phyloP scores from a whole-genome alignment of 768 basidiomycete genomes.

The Rhodotorula babjevae region DNA sequence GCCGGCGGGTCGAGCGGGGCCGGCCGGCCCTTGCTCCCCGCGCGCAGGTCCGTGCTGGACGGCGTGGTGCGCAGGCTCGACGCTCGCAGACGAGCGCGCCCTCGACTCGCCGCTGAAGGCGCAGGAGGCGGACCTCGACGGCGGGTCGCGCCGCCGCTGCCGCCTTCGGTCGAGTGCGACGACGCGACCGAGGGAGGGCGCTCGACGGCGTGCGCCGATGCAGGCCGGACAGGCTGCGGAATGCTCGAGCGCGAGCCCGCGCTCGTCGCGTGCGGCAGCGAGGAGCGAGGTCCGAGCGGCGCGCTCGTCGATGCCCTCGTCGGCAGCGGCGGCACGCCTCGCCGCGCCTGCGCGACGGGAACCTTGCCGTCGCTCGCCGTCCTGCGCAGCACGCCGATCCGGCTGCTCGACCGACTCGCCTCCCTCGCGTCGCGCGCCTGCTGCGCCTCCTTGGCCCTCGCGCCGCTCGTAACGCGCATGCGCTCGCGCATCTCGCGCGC shows the following conservation, averaged over 20 bases:
- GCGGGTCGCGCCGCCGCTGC: not conserved
- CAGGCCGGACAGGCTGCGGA: conserved; percentile 1
- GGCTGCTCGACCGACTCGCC: not conserved
- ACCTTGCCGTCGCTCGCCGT: conserved; percentile 4
- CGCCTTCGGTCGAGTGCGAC: not conserved
- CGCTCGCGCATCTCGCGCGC: conserved; percentile 23
- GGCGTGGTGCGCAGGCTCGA: conserved; percentile 12
- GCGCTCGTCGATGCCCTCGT: not conserved
- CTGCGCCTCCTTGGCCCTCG: conserved; percentile 18
- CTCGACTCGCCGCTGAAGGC: conserved; percentile 23
- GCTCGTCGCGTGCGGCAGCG: not conserved
- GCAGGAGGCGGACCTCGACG: conserved; percentile 25
- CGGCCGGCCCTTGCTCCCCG: not conserved
- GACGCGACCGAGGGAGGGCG: not conserved
- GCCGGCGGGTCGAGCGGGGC: not conserved
- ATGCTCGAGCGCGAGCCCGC: not conserved
- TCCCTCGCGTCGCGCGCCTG: not conserved
- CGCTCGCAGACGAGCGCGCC: conserved; percentile 13
- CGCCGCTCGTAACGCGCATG: conserved; percentile 25
- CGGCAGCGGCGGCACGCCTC: not conserved
- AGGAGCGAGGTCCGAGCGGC: no score
- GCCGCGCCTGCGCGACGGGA: not conserved
- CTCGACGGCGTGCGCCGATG: conserved; percentile 6
- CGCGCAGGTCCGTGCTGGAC: not conserved
- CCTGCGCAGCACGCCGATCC: not conserved